A percentile compares a stretch with the other conserved stretches of the same genome.
phyloP scores from a whole-genome alignment of 2,329 filamentous ascomycete genomes.

The Beauveria sp. region DNA sequence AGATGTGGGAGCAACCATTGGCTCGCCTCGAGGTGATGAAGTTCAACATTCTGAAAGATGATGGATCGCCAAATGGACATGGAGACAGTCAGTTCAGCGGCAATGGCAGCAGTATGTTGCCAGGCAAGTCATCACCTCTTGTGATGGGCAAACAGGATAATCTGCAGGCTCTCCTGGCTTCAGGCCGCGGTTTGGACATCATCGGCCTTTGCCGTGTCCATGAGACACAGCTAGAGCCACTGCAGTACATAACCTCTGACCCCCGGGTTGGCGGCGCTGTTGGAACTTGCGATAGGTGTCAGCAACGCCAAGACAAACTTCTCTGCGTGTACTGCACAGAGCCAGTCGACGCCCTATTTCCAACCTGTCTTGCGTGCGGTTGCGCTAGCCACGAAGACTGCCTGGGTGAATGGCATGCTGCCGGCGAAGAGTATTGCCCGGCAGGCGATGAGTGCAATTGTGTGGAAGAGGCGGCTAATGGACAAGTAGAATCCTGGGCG shows the following conservation, averaged over 20 bases:
- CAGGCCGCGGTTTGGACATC: conserved; percentile 52
- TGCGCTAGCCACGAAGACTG: conserved; percentile 55
- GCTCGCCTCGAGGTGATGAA: conserved; percentile 61
- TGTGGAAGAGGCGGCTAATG: conserved; percentile 46
- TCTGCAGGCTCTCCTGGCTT: conserved; percentile 40
- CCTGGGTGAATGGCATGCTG: conserved; percentile 50
- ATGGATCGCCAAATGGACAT: conserved; percentile 18
- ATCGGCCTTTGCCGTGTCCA: conserved; percentile 56
- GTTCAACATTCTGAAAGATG: conserved; percentile 55
- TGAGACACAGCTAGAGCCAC: conserved; percentile 53
- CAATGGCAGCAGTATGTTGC: conserved; percentile 23
- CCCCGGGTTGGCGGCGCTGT: conserved; percentile 38
- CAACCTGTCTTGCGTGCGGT: conserved; percentile 55
- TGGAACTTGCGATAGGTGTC: conserved; percentile 44
- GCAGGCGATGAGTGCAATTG: conserved; percentile 60
- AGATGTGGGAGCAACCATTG: conserved; percentile 57
- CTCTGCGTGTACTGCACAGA: conserved; percentile 56
- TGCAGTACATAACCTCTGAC: conserved; percentile 37
- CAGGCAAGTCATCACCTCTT: conserved; percentile 40
- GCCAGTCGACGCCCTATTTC: conserved; percentile 51
- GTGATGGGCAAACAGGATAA: conserved; percentile 50
- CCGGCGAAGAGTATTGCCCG: conserved; percentile 49
- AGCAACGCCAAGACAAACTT: conserved; percentile 47
- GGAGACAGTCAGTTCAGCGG: conserved; percentile 14
- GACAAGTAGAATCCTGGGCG: conserved; percentile 54